A percentile compares a stretch with the other conserved stretches of the same genome.
phyloP scores from a whole-genome alignment of 208 protist species.

The Wallacemonas collosoma region DNA sequence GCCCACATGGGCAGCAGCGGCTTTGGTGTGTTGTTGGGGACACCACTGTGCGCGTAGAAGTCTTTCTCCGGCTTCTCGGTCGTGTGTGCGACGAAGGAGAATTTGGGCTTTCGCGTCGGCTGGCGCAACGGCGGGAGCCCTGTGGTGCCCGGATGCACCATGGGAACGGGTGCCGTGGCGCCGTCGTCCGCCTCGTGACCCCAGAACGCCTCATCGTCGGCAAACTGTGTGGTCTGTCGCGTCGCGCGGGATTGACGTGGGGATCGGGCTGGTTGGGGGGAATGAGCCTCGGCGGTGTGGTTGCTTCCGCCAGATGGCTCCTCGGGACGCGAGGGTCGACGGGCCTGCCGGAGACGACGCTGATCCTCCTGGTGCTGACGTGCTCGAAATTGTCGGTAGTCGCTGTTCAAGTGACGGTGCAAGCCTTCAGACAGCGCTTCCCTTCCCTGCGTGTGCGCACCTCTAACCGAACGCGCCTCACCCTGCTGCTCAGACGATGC shows the following conservation, averaged over 20 bases:
- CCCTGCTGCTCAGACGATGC: too few relatives aligned
- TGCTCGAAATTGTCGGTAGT: conserved; percentile 3
- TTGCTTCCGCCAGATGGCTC: background rate
- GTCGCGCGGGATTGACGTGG: too few relatives aligned
- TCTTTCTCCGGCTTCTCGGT: conserved; percentile 18
- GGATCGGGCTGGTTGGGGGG: too few relatives aligned
- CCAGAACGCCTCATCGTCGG: conserved; percentile 8
- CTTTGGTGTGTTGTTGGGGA: conserved; percentile 73
- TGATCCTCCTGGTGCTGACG: conserved; percentile 1
- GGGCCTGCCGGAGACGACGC: background rate
- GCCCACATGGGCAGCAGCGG: conserved; percentile 68
- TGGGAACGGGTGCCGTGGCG: background rate
- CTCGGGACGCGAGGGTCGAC: background rate
- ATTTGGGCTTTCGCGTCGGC: conserved; percentile 24
- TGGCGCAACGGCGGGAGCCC: conserved; percentile 18
- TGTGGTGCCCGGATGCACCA: background rate
- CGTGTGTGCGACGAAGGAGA: conserved; percentile 52
- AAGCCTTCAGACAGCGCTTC: background rate
- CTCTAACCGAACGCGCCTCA: background rate
- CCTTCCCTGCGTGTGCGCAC: background rate
- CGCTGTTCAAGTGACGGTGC: conserved; percentile 8
- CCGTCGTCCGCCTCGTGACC: background rate
- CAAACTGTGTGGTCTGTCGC: background rate
- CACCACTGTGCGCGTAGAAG: conserved; percentile 30
- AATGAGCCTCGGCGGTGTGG: background rate